Percentiles rank a stretch among this genome's conserved stretches.
These are phyloP conservation scores for Phytophthora idaei DNA, from an alignment of 352 stramenopile genomes.

Conservation along the genomic window DNA sequence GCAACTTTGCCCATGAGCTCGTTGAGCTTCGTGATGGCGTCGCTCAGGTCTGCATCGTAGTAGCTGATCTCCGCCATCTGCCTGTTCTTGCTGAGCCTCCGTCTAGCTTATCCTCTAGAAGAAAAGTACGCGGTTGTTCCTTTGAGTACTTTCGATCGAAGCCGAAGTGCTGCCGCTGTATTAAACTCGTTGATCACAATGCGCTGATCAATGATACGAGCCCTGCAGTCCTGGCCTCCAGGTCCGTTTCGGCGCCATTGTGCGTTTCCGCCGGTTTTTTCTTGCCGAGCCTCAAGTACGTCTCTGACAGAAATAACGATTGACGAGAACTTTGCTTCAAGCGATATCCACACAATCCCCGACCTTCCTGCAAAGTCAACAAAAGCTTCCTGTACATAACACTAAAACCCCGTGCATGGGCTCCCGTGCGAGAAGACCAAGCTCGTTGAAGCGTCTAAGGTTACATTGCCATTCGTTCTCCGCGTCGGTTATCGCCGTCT, in stretches of 20 bases:
- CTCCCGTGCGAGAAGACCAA: conserved; percentile 1
- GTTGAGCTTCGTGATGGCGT: conserved; percentile 85
- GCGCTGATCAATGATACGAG: conserved; percentile 10
- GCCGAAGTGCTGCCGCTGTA: conserved; percentile 1
- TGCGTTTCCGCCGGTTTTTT: conserved; percentile 37
- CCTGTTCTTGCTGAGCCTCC: not conserved
- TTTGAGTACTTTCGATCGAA: conserved; percentile 9
- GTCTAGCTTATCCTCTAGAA: not conserved
- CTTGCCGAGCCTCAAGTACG: conserved; percentile 6
- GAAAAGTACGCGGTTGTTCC: conserved; percentile 12
- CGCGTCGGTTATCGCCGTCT: conserved; percentile 32
- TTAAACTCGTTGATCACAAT: conserved; percentile 10
- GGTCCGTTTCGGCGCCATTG: conserved; percentile 31
- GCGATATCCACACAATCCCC: too few species aligned
- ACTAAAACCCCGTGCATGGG: not conserved
- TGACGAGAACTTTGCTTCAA: not conserved
- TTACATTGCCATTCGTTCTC: conserved; percentile 42
- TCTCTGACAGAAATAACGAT: conserved; percentile 31
- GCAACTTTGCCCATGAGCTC: conserved; percentile 85
- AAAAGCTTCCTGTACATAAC: conserved; percentile 1
- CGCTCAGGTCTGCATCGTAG: conserved; percentile 85
- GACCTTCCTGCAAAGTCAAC: conserved; percentile 1
- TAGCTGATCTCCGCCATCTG: conserved; percentile 88
- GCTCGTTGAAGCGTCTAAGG: conserved; percentile 40
- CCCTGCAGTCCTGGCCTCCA: conserved; percentile 11